Percentiles rank a stretch among this genome's conserved stretches.
phyloP scores from a whole-genome alignment of 331 rosid species.

The Quercus lobata region DNA sequence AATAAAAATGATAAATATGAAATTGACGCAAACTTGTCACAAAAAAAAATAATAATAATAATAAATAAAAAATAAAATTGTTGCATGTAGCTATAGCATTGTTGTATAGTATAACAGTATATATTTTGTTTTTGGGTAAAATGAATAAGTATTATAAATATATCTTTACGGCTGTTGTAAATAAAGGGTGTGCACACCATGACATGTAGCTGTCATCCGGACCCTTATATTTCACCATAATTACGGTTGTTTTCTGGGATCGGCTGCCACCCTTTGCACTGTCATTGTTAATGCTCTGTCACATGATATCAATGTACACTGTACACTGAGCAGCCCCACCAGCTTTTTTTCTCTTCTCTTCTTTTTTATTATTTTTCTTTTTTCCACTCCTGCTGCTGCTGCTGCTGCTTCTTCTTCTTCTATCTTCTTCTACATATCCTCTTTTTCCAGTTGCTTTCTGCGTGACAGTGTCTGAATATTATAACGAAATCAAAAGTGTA shows the following conservation, averaged over 20 bases:
- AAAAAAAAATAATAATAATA: no score
- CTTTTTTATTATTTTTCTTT: neutral
- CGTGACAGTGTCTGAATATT: neutral
- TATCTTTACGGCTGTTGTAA: conserved; percentile 24
- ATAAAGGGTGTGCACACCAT: neutral
- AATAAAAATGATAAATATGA: no score
- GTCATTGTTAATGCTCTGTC: conserved; percentile 35
- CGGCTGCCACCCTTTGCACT: conserved; percentile 40
- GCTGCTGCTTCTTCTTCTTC: no score
- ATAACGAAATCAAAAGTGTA: conserved; percentile 19
- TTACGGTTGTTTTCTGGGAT: conserved; percentile 42
- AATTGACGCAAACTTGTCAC: no score
- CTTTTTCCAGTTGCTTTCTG: neutral
- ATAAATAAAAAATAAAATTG: no score
- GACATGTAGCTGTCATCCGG: conserved; percentile 23
- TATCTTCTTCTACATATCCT: no score
- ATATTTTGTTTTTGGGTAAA: no score
- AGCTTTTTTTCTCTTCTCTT: neutral
- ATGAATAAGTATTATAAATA: no score
- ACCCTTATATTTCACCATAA: conserved; percentile 13
- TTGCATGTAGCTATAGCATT: no score
- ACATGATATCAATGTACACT: conserved; percentile 1
- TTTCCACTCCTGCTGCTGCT: neutral
- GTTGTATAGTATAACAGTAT: no score
- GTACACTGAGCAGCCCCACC: neutral